Evolutionary conservation across 306 rosid genomes (phyloP).

Genomic region (Canavalia gladiata): DNA sequence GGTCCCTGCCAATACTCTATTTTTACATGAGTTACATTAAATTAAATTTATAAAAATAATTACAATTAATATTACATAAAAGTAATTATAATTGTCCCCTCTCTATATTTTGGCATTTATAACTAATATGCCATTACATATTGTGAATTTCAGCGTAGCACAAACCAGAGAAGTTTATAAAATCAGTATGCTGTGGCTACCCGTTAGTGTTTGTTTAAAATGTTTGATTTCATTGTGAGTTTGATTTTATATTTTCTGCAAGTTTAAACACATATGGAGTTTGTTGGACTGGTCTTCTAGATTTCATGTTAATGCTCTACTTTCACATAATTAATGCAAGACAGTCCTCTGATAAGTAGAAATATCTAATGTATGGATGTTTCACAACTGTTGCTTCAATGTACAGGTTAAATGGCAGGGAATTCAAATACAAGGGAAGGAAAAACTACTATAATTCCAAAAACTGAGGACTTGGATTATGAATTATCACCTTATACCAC

Average conservation of each 20-base stretch:
- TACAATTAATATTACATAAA: too few species aligned
- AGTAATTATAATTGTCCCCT: background rate
- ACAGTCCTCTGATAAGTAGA: conserved; percentile 9
- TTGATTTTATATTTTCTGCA: background rate
- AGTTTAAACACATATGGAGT: background rate
- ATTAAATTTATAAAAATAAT: background rate
- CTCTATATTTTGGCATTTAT: background rate
- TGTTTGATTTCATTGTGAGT: background rate
- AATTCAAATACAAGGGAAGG: conserved; percentile 54
- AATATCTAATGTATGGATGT: conserved; percentile 28
- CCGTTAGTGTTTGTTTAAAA: conserved; percentile 13
- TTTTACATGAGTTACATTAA: background rate
- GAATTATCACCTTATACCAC: conserved; percentile 56
- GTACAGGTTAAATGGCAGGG: conserved; percentile 56
- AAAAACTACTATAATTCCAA: conserved; percentile 58
- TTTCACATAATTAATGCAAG: conserved; percentile 2
- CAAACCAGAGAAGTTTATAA: background rate
- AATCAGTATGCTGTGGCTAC: background rate
- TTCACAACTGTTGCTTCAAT: conserved; percentile 33
- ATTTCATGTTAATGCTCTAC: background rate
- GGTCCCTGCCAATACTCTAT: background rate
- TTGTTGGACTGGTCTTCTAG: conserved; percentile 20
- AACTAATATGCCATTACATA: background rate
- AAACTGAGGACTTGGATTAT: conserved; percentile 73
- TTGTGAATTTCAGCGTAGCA: background rate